Conservation (phyloP, 441 rosid genomes). For the Macaranga tanarius region DNA sequence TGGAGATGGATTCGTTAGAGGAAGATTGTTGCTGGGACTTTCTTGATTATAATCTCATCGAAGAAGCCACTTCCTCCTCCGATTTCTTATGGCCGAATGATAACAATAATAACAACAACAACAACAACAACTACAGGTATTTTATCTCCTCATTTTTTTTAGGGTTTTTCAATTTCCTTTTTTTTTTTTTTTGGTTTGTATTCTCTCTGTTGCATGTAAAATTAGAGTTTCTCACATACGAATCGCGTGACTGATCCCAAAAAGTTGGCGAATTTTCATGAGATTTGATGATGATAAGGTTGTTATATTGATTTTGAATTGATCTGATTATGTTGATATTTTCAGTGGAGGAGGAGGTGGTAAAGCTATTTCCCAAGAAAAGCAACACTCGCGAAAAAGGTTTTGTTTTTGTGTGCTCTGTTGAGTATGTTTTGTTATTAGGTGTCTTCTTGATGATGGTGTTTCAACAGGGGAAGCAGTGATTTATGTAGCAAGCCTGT, state of each 20-base stretch:
- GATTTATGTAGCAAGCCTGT: constrained; percentile 56
- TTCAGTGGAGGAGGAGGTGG: constrained; percentile 27
- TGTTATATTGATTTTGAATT: background rate
- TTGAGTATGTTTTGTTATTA: too few species aligned
- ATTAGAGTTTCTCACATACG: constrained; percentile 7
- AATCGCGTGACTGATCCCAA: too few species aligned
- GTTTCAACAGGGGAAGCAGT: constrained; percentile 46
- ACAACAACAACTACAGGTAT: constrained; percentile 20
- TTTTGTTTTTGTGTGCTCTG: constrained; percentile 7
- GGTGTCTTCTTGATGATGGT: background rate
- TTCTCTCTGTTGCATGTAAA: too few species aligned
- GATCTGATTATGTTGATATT: background rate
- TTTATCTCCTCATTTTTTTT: background rate
- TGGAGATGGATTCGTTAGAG: constrained; percentile 39
- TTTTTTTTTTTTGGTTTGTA: background rate
- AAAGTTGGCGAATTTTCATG: too few species aligned
- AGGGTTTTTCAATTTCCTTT: background rate
- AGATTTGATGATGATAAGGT: too few species aligned
- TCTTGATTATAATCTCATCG: constrained; percentile 45
- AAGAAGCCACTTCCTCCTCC: constrained; percentile 29
- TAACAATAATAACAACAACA: background rate
- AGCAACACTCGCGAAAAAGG: constrained; percentile 60
- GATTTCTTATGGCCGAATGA: constrained; percentile 31
- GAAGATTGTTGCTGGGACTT: constrained; percentile 49
- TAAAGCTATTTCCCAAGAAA: constrained; percentile 36